Percentiles rank a stretch among this genome's conserved stretches.
phyloP scores from a whole-genome alignment of 306 rosid genomes.

The Dicorynia guianensis region DNA sequence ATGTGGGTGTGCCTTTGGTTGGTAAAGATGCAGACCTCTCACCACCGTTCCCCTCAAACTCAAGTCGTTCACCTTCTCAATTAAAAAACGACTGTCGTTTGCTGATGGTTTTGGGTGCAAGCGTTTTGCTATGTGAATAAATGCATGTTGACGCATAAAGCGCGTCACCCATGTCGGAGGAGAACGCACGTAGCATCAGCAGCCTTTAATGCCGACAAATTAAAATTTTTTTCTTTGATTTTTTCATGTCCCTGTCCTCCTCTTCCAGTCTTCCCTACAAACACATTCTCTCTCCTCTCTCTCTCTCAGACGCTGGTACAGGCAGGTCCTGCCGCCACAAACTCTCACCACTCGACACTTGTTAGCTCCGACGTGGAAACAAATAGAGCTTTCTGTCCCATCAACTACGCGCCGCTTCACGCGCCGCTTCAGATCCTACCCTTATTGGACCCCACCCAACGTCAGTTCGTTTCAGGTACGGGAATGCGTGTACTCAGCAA shows the following conservation, averaged over 20 bases:
- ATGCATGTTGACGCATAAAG: conserved; percentile 55
- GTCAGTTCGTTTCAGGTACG: conserved; percentile 61
- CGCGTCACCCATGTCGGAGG: conserved; percentile 66
- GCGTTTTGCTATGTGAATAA: conserved; percentile 31
- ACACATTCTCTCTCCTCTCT: conserved; percentile 9
- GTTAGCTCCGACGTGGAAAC: conserved; percentile 31
- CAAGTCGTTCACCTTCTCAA: neutral
- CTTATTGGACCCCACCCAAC: conserved; percentile 35
- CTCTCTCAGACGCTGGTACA: too few relatives aligned
- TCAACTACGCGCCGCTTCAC: conserved; percentile 51
- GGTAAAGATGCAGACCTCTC: conserved; percentile 33
- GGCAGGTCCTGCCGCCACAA: neutral
- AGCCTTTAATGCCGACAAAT: conserved; percentile 70
- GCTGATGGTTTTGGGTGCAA: neutral
- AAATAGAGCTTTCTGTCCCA: neutral
- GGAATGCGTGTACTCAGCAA: conserved; percentile 61
- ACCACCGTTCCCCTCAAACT: conserved; percentile 5
- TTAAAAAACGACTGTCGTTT: conserved; percentile 1
- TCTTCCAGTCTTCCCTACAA: neutral
- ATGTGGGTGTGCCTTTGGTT: conserved; percentile 6
- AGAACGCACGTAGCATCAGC: conserved; percentile 60
- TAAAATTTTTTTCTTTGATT: conserved; percentile 46
- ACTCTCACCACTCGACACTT: neutral
- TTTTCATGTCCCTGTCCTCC: conserved; percentile 47
- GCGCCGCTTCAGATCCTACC: conserved; percentile 45